Evolutionary conservation across 495 filamentous ascomycete genomes (phyloP).

Genomic region (Trichodelitschia bisporula): DNA sequence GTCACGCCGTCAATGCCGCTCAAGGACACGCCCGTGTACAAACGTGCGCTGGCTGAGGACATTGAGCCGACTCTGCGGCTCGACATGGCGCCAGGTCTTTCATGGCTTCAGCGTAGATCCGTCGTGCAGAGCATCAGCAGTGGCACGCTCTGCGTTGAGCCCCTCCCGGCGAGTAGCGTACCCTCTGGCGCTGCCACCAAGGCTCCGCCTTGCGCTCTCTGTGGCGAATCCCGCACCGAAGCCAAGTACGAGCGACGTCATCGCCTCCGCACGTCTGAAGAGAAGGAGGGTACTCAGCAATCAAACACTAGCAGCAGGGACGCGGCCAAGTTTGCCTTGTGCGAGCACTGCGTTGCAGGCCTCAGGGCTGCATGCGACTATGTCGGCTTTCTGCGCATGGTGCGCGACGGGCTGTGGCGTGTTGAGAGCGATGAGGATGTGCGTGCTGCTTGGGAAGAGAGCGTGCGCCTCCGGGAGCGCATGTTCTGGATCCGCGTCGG

Average conservation of each 20-base stretch:
- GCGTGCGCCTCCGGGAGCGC: constrained; percentile 60
- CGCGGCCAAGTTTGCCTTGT: constrained; percentile 72
- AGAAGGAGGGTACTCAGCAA: background rate
- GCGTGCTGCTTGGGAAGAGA: constrained; percentile 80
- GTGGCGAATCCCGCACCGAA: constrained; percentile 42
- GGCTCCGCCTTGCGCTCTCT: constrained; percentile 49
- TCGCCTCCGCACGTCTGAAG: constrained; percentile 43
- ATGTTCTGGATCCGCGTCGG: constrained; percentile 94
- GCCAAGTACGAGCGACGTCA: background rate
- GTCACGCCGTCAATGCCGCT: constrained; percentile 15
- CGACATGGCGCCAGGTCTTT: constrained; percentile 71
- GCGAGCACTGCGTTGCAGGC: constrained; percentile 62
- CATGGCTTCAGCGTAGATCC: constrained; percentile 70
- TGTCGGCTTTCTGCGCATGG: constrained; percentile 64
- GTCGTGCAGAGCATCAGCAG: constrained; percentile 63
- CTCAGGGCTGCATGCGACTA: constrained; percentile 80
- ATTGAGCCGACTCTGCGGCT: constrained; percentile 83
- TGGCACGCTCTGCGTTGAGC: constrained; percentile 76
- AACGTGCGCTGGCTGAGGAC: constrained; percentile 65
- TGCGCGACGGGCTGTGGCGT: constrained; percentile 74
- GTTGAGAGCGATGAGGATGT: constrained; percentile 53
- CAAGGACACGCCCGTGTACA: constrained; percentile 86
- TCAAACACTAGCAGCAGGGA: constrained; percentile 39
- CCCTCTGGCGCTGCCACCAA: background rate
- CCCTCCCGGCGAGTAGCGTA: constrained; percentile 45